These are phyloP conservation scores for Trypanosoma conorhini DNA, from an alignment of 208 protist species.

Conservation along the genomic window DNA sequence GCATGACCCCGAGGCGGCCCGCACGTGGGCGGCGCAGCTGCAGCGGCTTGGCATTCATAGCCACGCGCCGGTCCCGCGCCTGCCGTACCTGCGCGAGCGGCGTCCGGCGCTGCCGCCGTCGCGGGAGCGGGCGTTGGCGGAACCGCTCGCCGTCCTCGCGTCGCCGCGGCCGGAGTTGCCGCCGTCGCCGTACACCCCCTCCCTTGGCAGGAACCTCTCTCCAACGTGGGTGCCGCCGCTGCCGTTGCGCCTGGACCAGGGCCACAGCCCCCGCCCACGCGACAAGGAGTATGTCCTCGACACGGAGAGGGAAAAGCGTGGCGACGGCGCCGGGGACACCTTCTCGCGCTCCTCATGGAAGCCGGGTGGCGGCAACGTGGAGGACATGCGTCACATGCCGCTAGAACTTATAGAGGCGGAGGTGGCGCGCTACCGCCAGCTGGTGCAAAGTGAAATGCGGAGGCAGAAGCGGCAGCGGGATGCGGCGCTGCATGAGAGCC, in stretches of 20 bases:
- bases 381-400: constrained; percentile 62
- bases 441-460: constrained; percentile 50
- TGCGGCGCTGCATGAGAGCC: constrained; percentile 21
- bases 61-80: background rate
- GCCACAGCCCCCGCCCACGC: background rate
- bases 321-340: background rate
- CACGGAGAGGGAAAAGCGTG: background rate
- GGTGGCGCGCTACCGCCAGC: constrained; percentile 38
- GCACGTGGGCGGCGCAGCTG: constrained; percentile 40
- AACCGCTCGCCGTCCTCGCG: constrained; percentile 25
- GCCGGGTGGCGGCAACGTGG: constrained; percentile 36
- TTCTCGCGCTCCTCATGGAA: background rate
- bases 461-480: constrained; percentile 36
- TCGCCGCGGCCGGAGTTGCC: background rate
- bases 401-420: constrained; percentile 49
- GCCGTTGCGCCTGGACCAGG: background rate
- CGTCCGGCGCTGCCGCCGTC: constrained; percentile 42
- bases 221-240: background rate
- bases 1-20: constrained; percentile 31
- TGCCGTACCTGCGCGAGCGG: constrained; percentile 25
- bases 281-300: background rate
- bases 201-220: background rate
- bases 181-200: background rate
- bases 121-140: constrained; percentile 37
- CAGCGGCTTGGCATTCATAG: constrained; percentile 14